Percentiles rank a stretch among this genome's conserved stretches.
Evolutionary conservation across 2,329 filamentous ascomycete species (phyloP).

Genomic region (Diaporthe ilicicola): DNA sequence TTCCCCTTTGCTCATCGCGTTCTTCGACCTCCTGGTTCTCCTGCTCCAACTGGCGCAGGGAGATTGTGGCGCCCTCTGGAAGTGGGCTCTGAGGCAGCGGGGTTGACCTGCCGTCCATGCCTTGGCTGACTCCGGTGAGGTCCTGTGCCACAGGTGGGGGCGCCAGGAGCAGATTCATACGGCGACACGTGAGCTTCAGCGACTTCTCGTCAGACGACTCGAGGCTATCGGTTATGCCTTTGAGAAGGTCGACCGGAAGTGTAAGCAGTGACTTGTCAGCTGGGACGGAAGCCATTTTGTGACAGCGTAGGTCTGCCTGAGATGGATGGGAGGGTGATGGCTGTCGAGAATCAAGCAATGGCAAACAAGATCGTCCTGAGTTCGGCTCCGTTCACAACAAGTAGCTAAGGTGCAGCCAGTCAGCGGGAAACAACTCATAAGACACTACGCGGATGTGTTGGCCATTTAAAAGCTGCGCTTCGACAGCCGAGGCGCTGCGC

Average conservation of each 20-base stretch:
- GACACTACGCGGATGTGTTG: slow-evolving; percentile 4
- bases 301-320: neutral
- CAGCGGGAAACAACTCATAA: neutral
- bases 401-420: neutral
- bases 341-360: neutral
- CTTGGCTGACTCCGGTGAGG: neutral
- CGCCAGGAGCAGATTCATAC: slow-evolving; percentile 24
- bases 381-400: neutral
- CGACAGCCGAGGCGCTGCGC: neutral
- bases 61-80: neutral
- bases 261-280: slow-evolving; percentile 15
- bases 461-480: slow-evolving; percentile 13
- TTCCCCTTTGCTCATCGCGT: slow-evolving; percentile 10
- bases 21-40: slow-evolving; percentile 29
- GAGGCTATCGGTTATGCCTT: slow-evolving; percentile 27
- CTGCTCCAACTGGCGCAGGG: slow-evolving; percentile 21
- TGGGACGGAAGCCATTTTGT: slow-evolving; percentile 11
- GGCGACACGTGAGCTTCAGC: slow-evolving; percentile 22
- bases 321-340: neutral
- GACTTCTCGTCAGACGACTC: slow-evolving; percentile 14
- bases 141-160: neutral
- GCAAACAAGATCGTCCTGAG: neutral
- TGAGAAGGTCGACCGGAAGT: slow-evolving; percentile 27
- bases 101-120: slow-evolving; percentile 24
- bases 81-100: slow-evolving; percentile 28